Evolutionary conservation across 768 basidiomycete species (phyloP).

Genomic region (Boletus tomentosulus): DNA sequence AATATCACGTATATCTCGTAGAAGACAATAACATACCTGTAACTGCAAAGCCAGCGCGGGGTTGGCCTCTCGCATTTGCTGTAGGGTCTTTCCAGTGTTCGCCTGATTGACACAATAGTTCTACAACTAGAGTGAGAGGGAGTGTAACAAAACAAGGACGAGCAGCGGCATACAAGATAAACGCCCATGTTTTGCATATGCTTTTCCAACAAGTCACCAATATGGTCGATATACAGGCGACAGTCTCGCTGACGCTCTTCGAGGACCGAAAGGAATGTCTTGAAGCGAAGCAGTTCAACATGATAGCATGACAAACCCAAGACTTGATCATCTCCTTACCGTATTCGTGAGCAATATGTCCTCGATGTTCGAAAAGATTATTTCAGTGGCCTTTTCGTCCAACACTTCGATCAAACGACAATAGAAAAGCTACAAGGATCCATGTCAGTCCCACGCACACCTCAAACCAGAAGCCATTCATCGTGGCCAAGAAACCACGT

Average conservation of each 20-base stretch:
- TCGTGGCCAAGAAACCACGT: slow-evolving; percentile 14
- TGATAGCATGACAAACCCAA: background rate
- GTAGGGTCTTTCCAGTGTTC: slow-evolving; percentile 70
- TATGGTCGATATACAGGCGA: slow-evolving; percentile 83
- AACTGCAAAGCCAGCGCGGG: slow-evolving; percentile 61
- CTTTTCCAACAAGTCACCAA: slow-evolving; percentile 77
- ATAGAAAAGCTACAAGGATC: slow-evolving; percentile 68
- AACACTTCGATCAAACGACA: slow-evolving; percentile 68
- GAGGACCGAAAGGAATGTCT: slow-evolving; percentile 82
- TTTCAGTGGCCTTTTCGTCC: slow-evolving; percentile 70
- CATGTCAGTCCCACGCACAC: background rate
- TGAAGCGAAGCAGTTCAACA: background rate
- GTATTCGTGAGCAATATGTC: slow-evolving; percentile 89
- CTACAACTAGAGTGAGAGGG: slow-evolving; percentile 33
- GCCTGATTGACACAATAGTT: slow-evolving; percentile 90
- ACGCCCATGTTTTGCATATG: slow-evolving; percentile 75
- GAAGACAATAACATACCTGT: slow-evolving; percentile 43
- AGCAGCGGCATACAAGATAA: slow-evolving; percentile 58
- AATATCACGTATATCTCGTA: background rate
- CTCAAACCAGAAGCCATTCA: background rate
- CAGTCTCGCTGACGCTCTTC: slow-evolving; percentile 91
- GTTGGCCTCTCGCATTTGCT: slow-evolving; percentile 66
- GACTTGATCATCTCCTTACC: slow-evolving; percentile 36
- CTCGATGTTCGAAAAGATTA: slow-evolving; percentile 91
- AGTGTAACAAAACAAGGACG: background rate